Percentiles rank a stretch among this genome's conserved stretches.
Conservation (phyloP, 768 basidiomycete genomes). For the Serendipita sp. region DNA sequence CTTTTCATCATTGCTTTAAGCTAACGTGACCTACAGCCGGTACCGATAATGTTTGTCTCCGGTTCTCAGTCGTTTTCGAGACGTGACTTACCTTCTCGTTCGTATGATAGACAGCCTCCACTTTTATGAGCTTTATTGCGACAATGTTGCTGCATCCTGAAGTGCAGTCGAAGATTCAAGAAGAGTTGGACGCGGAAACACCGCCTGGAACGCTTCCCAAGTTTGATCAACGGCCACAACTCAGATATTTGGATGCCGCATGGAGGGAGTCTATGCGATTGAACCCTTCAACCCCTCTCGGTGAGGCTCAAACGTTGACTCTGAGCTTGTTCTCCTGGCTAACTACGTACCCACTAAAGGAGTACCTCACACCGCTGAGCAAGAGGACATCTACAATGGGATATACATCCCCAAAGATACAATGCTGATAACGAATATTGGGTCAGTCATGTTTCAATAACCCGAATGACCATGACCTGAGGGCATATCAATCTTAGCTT, state of each 20-base stretch:
- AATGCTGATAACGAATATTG: background rate
- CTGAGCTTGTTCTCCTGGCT: background rate
- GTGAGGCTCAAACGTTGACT: background rate
- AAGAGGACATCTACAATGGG: constrained; percentile 3
- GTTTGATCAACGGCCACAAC: constrained; percentile 10
- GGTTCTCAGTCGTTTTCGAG: background rate
- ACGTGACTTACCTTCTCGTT: background rate
- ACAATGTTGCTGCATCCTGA: constrained; percentile 15
- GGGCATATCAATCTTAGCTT: background rate
- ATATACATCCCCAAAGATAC: constrained; percentile 14
- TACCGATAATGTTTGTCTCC: background rate
- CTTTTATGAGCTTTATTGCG: constrained; percentile 14
- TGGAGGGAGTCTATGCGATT: constrained; percentile 7
- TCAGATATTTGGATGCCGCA: constrained; percentile 13
- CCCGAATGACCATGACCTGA: too few species aligned
- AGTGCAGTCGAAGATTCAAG: constrained; percentile 14
- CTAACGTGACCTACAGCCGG: background rate
- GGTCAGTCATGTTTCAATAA: background rate
- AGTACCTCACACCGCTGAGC: background rate
- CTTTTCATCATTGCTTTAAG: background rate
- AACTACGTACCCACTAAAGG: background rate
- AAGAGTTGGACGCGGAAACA: constrained; percentile 13
- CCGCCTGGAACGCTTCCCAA: constrained; percentile 12
- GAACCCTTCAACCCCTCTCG: background rate
- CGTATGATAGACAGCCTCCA: constrained; percentile 11